Evolutionary conservation across 2,329 filamentous ascomycete genomes (phyloP).

Genomic region (Stemphylium beticola): DNA sequence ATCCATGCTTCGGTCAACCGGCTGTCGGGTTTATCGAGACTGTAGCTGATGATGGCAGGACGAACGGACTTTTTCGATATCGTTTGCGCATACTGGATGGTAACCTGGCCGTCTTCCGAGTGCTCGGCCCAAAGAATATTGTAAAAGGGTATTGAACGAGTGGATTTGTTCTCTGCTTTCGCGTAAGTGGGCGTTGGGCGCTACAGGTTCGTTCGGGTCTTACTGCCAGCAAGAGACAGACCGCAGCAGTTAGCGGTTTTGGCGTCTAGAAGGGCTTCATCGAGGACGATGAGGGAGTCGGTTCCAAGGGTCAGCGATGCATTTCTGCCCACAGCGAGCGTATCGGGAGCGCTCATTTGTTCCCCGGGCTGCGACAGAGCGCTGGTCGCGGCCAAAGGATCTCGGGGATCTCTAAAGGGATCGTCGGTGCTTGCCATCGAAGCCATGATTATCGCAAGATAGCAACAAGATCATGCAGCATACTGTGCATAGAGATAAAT

Average conservation of each 20-base stretch:
- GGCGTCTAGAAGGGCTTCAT: constrained; percentile 61
- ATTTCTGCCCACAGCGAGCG: constrained; percentile 62
- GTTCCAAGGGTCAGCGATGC: constrained; percentile 66
- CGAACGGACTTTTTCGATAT: constrained; percentile 64
- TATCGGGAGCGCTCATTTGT: constrained; percentile 39
- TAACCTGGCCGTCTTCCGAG: constrained; percentile 62
- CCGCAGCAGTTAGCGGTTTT: constrained; percentile 63
- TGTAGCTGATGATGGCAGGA: constrained; percentile 67
- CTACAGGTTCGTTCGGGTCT: constrained; percentile 4
- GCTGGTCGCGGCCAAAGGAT: constrained; percentile 17
- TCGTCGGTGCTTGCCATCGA: constrained; percentile 5
- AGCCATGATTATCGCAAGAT: constrained; percentile 31
- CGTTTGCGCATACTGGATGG: constrained; percentile 73
- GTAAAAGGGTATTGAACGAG: constrained; percentile 73
- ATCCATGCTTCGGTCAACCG: constrained; percentile 66
- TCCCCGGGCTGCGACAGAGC: constrained; percentile 32
- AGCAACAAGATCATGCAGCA: constrained; percentile 7
- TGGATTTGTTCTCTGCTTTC: constrained; percentile 54
- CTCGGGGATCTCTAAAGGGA: constrained; percentile 7
- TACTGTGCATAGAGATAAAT: neutral
- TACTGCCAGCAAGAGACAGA: constrained; percentile 57
- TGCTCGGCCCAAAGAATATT: constrained; percentile 84
- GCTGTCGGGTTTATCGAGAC: constrained; percentile 60
- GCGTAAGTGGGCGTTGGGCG: constrained; percentile 10
- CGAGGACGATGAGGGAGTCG: constrained; percentile 65